Base-by-base conservation (phyloP, 2,329 filamentous ascomycete species). In the Cladosporium sp. region DNA sequence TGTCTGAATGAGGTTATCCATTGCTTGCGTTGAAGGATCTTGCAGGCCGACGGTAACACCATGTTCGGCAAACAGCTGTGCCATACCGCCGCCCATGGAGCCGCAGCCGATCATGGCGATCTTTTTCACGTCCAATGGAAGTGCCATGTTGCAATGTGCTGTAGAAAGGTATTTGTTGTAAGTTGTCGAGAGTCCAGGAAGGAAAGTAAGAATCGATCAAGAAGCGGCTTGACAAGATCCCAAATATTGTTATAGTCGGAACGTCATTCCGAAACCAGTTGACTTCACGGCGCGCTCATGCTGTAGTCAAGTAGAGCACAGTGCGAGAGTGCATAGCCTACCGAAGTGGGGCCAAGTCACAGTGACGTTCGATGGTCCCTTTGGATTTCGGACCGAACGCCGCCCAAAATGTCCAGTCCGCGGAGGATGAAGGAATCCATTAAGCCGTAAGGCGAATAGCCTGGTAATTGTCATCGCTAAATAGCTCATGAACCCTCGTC, bases 61-160 rank as follows among this genome's bases (percentile, higher is more conserved):
- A 40, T 78, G 69, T 56, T 84, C 80, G 13, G 79, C 79, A 53
- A 82, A 78, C 3, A 83, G 70, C 12, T 84, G 66, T 8, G 78
- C 72, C 73, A 84, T 79, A 51, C 75, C 78, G 3, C 74, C 75
- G n/a, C 80, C 81, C 78, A 83, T 84, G 57, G 73, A 77, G 4
- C 80, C 80, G 15, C 74, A 78, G 18, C 78, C 79, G 34, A 82
- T 74, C 69, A 82, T 78, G 44, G 76, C 79, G 54, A 83, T 65
- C 72, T 61, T 64, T 53, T 61, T 63, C 55, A 68, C 63, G 7
- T 67, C 41, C 19, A 50, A 39, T 27, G 51, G 43, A 15, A 30
- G 39, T 27, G 32, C 47, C 47, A 50, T 50, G 19, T 37, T 50
- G 39, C 7, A 12, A n/a, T 2, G 32, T 36, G 13, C 15, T 36